A percentile compares a stretch with the other conserved stretches of the same genome.
Evolutionary conservation across 2,329 filamentous ascomycete genomes (phyloP).

Genomic region (Cladosporium sp.): DNA sequence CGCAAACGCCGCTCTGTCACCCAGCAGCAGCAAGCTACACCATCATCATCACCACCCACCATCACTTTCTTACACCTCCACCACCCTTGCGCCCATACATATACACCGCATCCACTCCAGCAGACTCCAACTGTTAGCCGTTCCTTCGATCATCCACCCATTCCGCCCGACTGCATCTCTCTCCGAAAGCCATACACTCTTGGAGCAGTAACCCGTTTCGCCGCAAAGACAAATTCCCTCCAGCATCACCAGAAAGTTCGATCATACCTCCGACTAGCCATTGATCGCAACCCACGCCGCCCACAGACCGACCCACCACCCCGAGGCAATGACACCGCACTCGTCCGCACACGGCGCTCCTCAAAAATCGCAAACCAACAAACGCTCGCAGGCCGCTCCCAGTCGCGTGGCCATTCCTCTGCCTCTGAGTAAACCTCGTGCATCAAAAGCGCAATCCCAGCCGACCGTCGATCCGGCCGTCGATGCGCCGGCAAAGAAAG

Average conservation of each 20-base stretch:
- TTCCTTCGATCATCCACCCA: background rate
- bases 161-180: background rate
- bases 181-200: slow-evolving; percentile 22
- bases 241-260: slow-evolving; percentile 5
- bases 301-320: background rate
- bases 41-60: background rate
- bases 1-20: background rate
- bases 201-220: slow-evolving; percentile 25
- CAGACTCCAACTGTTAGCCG: slow-evolving; percentile 25
- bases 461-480: background rate
- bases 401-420: slow-evolving; percentile 37
- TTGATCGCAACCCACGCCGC: slow-evolving; percentile 7
- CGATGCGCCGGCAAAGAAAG: slow-evolving; percentile 11
- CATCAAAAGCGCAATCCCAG: slow-evolving; percentile 22
- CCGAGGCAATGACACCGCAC: slow-evolving; percentile 28
- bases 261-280: background rate
- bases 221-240: slow-evolving; percentile 14
- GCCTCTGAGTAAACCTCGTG: slow-evolving; percentile 31
- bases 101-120: slow-evolving; percentile 29
- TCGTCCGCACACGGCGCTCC: slow-evolving; percentile 22
- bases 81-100: background rate
- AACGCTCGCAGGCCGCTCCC: slow-evolving; percentile 24
- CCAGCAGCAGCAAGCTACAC: background rate
- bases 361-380: slow-evolving; percentile 24
- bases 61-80: background rate